Evolutionary conservation across 2,329 filamentous ascomycete species (phyloP).

Genomic region (Aspergillus tanneri): DNA sequence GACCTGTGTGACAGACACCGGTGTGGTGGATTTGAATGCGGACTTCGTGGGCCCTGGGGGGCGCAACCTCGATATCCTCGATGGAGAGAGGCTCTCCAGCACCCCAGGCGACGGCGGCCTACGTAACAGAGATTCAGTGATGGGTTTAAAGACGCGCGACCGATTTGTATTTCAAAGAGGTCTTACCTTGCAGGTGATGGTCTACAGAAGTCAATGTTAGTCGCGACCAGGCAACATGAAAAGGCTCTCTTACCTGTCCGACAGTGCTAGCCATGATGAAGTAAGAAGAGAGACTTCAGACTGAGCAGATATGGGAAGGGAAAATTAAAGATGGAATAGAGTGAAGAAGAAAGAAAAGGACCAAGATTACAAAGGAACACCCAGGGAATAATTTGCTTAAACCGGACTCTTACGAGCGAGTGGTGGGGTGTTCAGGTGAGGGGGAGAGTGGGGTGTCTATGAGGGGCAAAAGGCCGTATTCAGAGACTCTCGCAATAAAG

Average conservation of each 20-base stretch:
- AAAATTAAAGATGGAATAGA: background rate
- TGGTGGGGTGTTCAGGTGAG: slow-evolving; percentile 6
- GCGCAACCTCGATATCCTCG: slow-evolving; percentile 88
- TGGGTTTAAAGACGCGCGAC: background rate
- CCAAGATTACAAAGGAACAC: background rate
- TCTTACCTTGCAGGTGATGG: slow-evolving; percentile 80
- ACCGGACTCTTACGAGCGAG: slow-evolving; percentile 13
- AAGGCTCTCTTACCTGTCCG: slow-evolving; percentile 4
- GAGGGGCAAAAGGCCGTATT: slow-evolving; percentile 10
- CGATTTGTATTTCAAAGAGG: background rate
- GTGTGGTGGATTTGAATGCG: slow-evolving; percentile 97
- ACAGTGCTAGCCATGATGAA: slow-evolving; percentile 10
- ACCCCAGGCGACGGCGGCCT: slow-evolving; percentile 96
- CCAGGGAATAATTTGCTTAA: slow-evolving; percentile 7
- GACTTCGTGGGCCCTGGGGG: slow-evolving; percentile 89
- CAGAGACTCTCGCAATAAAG: background rate
- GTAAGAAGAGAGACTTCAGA: background rate
- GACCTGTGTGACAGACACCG: slow-evolving; percentile 96
- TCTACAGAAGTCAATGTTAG: slow-evolving; percentile 51
- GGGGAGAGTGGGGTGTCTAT: slow-evolving; percentile 2
- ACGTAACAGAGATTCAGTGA: background rate
- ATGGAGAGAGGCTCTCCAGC: slow-evolving; percentile 84
- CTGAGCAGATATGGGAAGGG: background rate
- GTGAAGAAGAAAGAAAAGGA: background rate
- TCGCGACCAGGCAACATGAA: background rate